Percentiles rank a stretch among this genome's conserved stretches.
Evolutionary conservation across 441 rosid species (phyloP).

Genomic region (Flueggea neowawraea): DNA sequence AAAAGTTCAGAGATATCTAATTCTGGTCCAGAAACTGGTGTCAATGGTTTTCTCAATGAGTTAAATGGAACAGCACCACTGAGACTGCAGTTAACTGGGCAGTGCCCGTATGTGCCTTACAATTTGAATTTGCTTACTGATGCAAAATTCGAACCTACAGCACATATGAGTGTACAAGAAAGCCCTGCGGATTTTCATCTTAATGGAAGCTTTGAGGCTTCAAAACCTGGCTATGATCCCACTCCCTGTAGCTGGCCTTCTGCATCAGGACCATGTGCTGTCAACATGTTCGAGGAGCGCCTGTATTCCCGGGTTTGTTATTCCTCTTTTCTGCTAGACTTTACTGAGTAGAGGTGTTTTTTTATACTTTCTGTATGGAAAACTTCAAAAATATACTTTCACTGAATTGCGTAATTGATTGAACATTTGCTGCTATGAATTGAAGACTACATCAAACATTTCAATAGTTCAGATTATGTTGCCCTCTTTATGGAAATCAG

Average conservation of each 20-base stretch:
- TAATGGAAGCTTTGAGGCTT: constrained; percentile 54
- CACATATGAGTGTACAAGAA: constrained; percentile 49
- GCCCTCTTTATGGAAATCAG: too few relatives aligned
- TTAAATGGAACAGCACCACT: constrained; percentile 41
- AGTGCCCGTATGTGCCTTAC: constrained; percentile 40
- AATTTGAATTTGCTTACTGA: constrained; percentile 48
- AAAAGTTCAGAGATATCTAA: constrained; percentile 61
- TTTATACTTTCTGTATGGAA: too few relatives aligned
- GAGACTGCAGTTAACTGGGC: constrained; percentile 48
- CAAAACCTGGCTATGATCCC: constrained; percentile 42
- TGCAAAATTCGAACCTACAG: constrained; percentile 42
- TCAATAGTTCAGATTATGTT: too few relatives aligned
- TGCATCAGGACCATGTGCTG: constrained; percentile 48
- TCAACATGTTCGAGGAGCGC: constrained; percentile 56
- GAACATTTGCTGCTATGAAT: too few relatives aligned
- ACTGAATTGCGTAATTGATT: too few relatives aligned
- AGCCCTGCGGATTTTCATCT: constrained; percentile 50
- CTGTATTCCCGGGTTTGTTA: constrained; percentile 52
- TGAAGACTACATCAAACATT: too few relatives aligned
- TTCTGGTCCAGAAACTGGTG: constrained; percentile 63
- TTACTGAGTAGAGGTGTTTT: too few relatives aligned
- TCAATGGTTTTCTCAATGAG: constrained; percentile 55
- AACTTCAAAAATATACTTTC: too few relatives aligned
- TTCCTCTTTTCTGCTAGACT: not conserved
- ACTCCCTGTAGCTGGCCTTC: constrained; percentile 61